Conservation (phyloP, 2,329 filamentous ascomycete species). For the Colletotrichum echinochloae region DNA sequence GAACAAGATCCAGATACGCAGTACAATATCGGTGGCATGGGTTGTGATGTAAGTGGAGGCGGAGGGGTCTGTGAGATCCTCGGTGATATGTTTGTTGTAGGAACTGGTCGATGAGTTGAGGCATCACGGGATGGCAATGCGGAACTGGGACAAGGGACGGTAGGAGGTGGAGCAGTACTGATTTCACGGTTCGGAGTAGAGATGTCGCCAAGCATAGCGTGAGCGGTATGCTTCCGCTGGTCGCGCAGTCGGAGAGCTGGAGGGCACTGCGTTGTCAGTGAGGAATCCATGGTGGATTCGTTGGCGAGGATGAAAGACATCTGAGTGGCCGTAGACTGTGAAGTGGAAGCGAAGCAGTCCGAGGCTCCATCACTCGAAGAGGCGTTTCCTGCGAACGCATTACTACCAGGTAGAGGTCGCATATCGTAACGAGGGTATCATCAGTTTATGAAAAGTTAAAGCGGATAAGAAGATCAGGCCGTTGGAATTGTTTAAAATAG, state of each 20-base stretch:
- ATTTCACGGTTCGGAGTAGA: conserved; percentile 22
- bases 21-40: conserved; percentile 60
- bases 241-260: conserved; percentile 47
- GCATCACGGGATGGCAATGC: conserved; percentile 39
- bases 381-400: conserved; percentile 49
- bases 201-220: background rate
- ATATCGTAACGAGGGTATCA: conserved; percentile 46
- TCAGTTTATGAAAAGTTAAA: conserved; percentile 9
- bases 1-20: conserved; percentile 56
- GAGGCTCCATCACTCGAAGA: conserved; percentile 24
- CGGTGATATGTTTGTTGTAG: conserved; percentile 24
- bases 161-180: conserved; percentile 6
- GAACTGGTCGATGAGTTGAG: conserved; percentile 1
- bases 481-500: background rate
- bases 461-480: background rate
- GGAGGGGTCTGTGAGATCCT: conserved; percentile 21
- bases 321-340: conserved; percentile 51
- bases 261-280: conserved; percentile 47
- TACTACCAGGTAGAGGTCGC: conserved; percentile 61
- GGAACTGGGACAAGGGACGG: conserved; percentile 41
- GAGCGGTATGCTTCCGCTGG: conserved; percentile 47
- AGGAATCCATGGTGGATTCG: conserved; percentile 60
- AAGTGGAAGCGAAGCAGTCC: conserved; percentile 23
- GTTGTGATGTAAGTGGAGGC: conserved; percentile 51
- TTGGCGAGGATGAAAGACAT: conserved; percentile 66